Evolutionary conservation across 208 protist species (phyloP), one percentile per base, ranked within the genome.

Genomic region (Acanthamoeba triangularis): DNA sequence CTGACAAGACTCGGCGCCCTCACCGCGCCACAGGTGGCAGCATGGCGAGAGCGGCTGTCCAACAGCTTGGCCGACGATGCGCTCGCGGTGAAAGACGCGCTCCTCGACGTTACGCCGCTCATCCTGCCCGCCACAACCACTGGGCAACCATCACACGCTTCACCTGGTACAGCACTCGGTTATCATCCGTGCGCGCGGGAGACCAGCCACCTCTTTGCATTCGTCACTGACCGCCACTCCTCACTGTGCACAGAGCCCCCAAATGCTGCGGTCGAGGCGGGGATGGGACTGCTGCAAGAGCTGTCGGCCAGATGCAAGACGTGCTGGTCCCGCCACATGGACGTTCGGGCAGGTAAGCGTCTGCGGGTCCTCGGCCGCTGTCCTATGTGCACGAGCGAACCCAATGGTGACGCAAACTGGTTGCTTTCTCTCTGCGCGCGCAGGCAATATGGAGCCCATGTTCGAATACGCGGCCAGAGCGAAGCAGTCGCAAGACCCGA

Each of bases 401-500:
- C 37, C n/a, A n/a, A n/a, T 41, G 61, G 61, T 67, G 28, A 18
- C 16, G 4, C 28, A 67, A 28, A 67, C 28, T 4, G n/a, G n/a
- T 52, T 11, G 18, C 37, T 49, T n/a, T 37, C 33, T 30, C 18
- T 82, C 28, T 47, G 37, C 28, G 7, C 28, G 33, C n/a, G 47
- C 47, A 49, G 76, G 76, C 44, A 47, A 85, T 30, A 23, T 85
- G 76, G 76, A 85, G 35, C 44, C 76, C 44, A 85, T 85, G 76
- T 85, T 85, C n/a, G 23, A 20, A 3, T 56, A 85, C 47, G 76
- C 76, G 20, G 47, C 14, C 13, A 49, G 47, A 33, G 23, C 30
- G 37, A 49, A 30, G 3, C 23, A 0, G 8, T 28, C 41, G 5
- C 14, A 28, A 0, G 14, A 56, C 28, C 41, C 76, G 28, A 28